Evolutionary conservation across 306 rosid species (phyloP).

Genomic region (Luffa acutangula): DNA sequence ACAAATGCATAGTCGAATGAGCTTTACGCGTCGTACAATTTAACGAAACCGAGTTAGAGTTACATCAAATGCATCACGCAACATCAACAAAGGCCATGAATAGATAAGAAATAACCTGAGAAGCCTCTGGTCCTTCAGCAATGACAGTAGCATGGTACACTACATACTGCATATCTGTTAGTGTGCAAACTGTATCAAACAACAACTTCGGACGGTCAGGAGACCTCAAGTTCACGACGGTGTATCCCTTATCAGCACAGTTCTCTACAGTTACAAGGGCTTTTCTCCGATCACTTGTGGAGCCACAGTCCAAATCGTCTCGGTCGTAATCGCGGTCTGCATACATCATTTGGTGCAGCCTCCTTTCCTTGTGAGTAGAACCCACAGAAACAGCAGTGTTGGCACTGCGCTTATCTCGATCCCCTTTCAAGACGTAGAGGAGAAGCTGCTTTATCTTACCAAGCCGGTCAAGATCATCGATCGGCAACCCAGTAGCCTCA

Average conservation of each 20-base stretch:
- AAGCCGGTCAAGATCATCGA: constrained; percentile 51
- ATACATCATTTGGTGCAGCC: constrained; percentile 97
- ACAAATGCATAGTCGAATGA: background rate
- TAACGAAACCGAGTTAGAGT: background rate
- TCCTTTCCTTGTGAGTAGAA: constrained; percentile 91
- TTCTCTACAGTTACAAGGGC: constrained; percentile 57
- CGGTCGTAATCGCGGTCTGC: constrained; percentile 88
- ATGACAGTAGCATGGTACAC: constrained; percentile 81
- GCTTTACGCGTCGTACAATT: background rate
- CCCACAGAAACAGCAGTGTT: constrained; percentile 87
- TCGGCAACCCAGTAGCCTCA: constrained; percentile 44
- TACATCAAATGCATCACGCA: background rate
- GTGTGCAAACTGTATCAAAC: constrained; percentile 77
- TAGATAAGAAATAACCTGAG: constrained; percentile 49
- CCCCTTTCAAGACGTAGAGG: constrained; percentile 67
- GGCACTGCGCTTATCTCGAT: constrained; percentile 70
- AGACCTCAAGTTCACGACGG: constrained; percentile 84
- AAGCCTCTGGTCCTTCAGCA: constrained; percentile 93
- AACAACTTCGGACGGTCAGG: constrained; percentile 82
- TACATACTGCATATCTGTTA: constrained; percentile 95
- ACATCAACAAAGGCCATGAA: background rate
- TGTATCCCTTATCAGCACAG: constrained; percentile 79
- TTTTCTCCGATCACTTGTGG: constrained; percentile 47
- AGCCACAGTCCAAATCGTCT: constrained; percentile 25
- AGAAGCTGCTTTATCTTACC: constrained; percentile 66